phyloP scores from a whole-genome alignment of 2,329 filamentous ascomycete species.

The Calonectria multiphialidica region DNA sequence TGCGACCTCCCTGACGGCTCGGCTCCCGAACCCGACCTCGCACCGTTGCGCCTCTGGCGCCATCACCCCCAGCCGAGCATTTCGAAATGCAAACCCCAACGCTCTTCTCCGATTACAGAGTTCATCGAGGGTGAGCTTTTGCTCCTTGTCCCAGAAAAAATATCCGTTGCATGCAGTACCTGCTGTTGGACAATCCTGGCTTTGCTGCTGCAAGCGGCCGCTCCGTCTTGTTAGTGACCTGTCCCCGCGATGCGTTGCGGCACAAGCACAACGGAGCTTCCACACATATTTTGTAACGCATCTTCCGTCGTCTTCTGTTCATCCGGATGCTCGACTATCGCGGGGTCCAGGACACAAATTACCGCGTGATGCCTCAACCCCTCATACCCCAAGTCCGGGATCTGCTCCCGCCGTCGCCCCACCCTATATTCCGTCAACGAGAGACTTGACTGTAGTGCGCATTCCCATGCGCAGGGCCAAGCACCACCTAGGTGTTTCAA shows the following conservation, averaged over 20 bases:
- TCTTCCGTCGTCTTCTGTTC: conserved; percentile 90
- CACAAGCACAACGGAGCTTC: conserved; percentile 67
- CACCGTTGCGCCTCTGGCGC: conserved; percentile 25
- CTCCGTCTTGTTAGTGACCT: conserved; percentile 8
- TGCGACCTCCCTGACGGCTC: conserved; percentile 28
- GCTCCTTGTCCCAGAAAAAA: background rate
- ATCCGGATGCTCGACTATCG: conserved; percentile 81
- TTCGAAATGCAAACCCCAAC: conserved; percentile 4
- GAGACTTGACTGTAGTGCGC: conserved; percentile 92
- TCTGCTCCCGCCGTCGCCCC: conserved; percentile 70
- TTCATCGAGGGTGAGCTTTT: background rate
- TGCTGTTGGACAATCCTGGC: conserved; percentile 25
- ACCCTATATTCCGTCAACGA: conserved; percentile 65
- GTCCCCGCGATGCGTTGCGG: conserved; percentile 23
- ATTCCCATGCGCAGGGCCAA: conserved; percentile 95
- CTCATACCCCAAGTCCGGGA: conserved; percentile 72
- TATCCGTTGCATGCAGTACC: conserved; percentile 22
- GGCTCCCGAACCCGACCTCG: conserved; percentile 33
- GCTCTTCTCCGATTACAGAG: conserved; percentile 15
- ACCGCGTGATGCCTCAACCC: conserved; percentile 85
- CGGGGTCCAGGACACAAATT: conserved; percentile 83
- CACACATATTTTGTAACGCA: conserved; percentile 99
- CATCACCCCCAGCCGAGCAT: background rate
- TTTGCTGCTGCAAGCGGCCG: conserved; percentile 24
- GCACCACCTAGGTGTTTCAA: conserved; percentile 90